Evolutionary conservation across 805 yeast genomes (phyloP), one percentile per base, ranked within the genome.

Genomic region (Debaryomyces castellii): DNA sequence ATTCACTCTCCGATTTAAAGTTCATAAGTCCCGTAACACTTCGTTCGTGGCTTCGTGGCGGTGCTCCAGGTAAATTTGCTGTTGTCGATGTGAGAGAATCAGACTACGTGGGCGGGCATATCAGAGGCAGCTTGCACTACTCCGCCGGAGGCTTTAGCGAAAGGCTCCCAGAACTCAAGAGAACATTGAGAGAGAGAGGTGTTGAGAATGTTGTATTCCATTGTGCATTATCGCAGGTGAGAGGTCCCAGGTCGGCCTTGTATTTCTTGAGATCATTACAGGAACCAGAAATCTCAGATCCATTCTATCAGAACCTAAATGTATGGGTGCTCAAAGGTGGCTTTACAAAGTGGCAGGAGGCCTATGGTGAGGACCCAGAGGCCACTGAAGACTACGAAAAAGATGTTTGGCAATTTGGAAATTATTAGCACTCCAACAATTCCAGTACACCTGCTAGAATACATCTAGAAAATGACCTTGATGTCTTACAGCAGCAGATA

Each of bases 211-310:
- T 89, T 0, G 85, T 94, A 0, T 94, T 92, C 67, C 97, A 94
- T 62, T 92, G 99, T 64, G 90, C 91, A 23, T 73, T 87, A 24
- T 85, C 95, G 3, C 98, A 94, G 64, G 95, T 85, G 48, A 72
- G 99, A 43, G 98, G 98, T 0, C 98, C 98, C 0, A 72, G 87
- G 3, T 79, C 96, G 3, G 90, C 97, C 0, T 67, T 83, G 64
- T 72, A 71, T 54, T 85, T 86, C 55, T 57, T 74, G 51, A 64
- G 84, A 45, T 71, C 73, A 51, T 42, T 64, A 12, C 55, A 55
- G 2, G 64, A 57, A 18, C 55, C 57, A 3, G 57, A 59, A 17
- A 43, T 54, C 7, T 45, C 49, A 17, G 59, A 58, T 21, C 56
- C 48, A 42, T 55, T 61, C 25, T 21, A 20, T 16, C 62, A 66